phyloP scores from a whole-genome alignment of 257 asterid species.

The Solanum pinnatisectum region DNA sequence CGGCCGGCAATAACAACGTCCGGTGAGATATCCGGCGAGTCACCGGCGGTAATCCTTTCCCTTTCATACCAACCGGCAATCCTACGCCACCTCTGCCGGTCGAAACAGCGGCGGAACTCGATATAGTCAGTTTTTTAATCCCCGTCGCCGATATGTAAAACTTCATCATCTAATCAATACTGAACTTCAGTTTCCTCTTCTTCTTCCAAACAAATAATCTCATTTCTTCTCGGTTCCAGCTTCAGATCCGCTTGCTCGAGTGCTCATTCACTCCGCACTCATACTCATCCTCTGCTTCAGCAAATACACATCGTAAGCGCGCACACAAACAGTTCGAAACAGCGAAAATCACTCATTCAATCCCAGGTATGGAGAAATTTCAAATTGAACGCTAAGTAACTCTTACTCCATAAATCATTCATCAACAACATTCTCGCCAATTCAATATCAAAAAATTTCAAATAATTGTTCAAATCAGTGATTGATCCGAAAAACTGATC shows the following conservation, averaged over 20 bases:
- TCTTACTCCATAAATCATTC: not conserved
- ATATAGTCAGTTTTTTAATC: constrained; percentile 32
- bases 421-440: not conserved
- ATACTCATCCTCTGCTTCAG: not conserved
- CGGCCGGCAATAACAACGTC: constrained; percentile 36
- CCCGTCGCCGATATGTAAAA: constrained; percentile 35
- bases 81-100: constrained; percentile 23
- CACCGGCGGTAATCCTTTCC: constrained; percentile 21
- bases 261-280: not conserved
- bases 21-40: constrained; percentile 40
- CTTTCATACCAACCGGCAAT: constrained; percentile 22
- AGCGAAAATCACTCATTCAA: not conserved
- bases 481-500: not conserved
- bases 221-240: constrained; percentile 2
- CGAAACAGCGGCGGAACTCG: constrained; percentile 9
- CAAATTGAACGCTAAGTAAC: not conserved
- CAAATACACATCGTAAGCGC: not conserved
- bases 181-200: constrained; percentile 9
- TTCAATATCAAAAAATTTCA: not conserved
- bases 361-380: not conserved
- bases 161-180: constrained; percentile 37
- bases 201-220: constrained; percentile 1
- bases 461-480: not conserved
- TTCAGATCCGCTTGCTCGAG: not conserved
- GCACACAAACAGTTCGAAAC: not conserved